Evolutionary conservation across 768 basidiomycete genomes (phyloP), one percentile per base, ranked within the genome.

Genomic region (Termitomyces sp.): DNA sequence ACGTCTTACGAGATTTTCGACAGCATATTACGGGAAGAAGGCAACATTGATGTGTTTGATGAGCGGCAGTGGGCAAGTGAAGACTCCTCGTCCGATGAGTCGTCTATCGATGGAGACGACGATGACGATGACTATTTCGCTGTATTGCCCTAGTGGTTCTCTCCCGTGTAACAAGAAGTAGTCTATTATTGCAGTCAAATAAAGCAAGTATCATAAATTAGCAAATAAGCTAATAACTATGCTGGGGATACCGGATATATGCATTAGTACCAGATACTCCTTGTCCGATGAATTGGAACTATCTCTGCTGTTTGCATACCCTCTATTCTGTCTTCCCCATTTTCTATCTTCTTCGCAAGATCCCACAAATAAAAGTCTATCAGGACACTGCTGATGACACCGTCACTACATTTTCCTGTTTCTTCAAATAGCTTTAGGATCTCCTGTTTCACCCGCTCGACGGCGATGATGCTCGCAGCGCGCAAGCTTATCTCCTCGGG

Each of bases 311-410:
- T 83, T 58, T 81, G 71, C 13, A 89, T 76, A 0, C 83, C 88
- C 34, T 85, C 80, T 4, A 91, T 75, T 61, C 67, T 75, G 49
- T 86, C 85, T 45, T 81, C 72, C 3, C 86, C 87, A 18, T 59
- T 72, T 70, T 93, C 91, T 4, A 93, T 73, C 62, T 79, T 80
- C 72, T 93, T 92, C 33, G 88, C 90, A 59, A 93, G 68, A 69
- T 95, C 93, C 92, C 93, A 96, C 12, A 95, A 72, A 73, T 90
- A 95, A 67, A 97, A 93, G 68, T 97, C 94, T 53, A 93, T 89
- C 60, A 96, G 65, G 47, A 94, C 93, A 62, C 89, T 91, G 68
- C 82, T 88, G 41, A 91, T 73, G 47, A 65, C 64, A 36, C 70
- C 71, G 34, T 68, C 69, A 13, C 59, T 65, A 9, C 63, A 60